Evolutionary conservation across 805 yeast genomes (phyloP).

Genomic region (Metschnikowia koreensis): DNA sequence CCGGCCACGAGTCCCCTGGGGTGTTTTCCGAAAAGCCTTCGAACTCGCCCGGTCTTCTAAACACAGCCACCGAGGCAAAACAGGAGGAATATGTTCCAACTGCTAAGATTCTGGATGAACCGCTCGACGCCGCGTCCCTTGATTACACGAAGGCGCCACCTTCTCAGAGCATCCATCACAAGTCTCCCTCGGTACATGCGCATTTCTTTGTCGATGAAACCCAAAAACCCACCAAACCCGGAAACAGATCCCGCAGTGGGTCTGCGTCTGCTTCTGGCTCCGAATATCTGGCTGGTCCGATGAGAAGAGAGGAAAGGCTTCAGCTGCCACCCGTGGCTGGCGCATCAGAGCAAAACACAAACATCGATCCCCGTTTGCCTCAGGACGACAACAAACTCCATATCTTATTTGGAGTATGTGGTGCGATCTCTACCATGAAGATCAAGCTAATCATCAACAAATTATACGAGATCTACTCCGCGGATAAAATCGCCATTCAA

Average conservation of each 20-base stretch:
- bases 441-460: slow-evolving; percentile 52
- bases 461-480: slow-evolving; percentile 50
- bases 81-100: slow-evolving; percentile 4
- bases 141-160: slow-evolving; percentile 32
- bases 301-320: slow-evolving; percentile 15
- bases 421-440: slow-evolving; percentile 52
- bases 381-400: slow-evolving; percentile 59
- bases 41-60: slow-evolving; percentile 4
- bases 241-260: slow-evolving; percentile 38
- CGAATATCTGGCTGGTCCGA: slow-evolving; percentile 19
- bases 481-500: slow-evolving; percentile 51
- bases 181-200: slow-evolving; percentile 69
- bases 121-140: slow-evolving; percentile 5
- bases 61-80: slow-evolving; percentile 1
- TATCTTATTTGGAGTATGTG: slow-evolving; percentile 57
- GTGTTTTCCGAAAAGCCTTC: slow-evolving; percentile 1
- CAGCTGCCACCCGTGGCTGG: slow-evolving; percentile 17
- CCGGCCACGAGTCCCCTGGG: neutral
- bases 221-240: slow-evolving; percentile 43
- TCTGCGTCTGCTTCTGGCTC: slow-evolving; percentile 31
- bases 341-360: slow-evolving; percentile 40
- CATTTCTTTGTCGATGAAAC: slow-evolving; percentile 74
- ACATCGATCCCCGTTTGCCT: slow-evolving; percentile 62
- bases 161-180: slow-evolving; percentile 40
- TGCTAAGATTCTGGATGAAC: slow-evolving; percentile 5